Percentiles rank a stretch among this genome's conserved stretches.
Conservation (phyloP, 2,329 filamentous ascomycete genomes). For the Coniochaeta ligniaria region DNA sequence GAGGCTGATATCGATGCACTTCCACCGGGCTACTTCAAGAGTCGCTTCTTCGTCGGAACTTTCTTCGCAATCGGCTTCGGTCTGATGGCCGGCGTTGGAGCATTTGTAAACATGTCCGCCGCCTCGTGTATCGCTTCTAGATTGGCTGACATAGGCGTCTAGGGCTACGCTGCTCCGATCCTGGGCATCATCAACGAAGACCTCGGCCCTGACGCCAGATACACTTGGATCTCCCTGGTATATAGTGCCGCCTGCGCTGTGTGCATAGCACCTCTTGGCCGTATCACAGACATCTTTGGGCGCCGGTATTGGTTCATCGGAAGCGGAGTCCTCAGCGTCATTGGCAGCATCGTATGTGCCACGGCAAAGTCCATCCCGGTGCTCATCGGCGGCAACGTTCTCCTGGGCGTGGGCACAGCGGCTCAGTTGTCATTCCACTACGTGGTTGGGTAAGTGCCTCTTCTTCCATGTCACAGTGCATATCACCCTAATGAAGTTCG, state of each 20-base stretch:
- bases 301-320: conserved; percentile 10
- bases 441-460: conserved; percentile 7
- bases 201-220: not conserved
- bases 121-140: not conserved
- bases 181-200: not conserved
- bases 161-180: conserved; percentile 1
- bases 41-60: conserved; percentile 18
- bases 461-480: not conserved
- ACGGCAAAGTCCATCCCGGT: conserved; percentile 5
- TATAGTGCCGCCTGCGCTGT: conserved; percentile 19
- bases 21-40: conserved; percentile 17
- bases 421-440: conserved; percentile 12
- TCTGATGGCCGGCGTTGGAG: not conserved
- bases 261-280: conserved; percentile 6
- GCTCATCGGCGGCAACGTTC: conserved; percentile 10
- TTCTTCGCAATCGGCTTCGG: conserved; percentile 17
- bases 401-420: conserved; percentile 8
- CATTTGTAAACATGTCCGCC: not conserved
- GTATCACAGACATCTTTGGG: conserved; percentile 8
- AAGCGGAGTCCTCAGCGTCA: conserved; percentile 6
- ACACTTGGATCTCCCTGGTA: conserved; percentile 20
- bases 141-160: not conserved
- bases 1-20: conserved; percentile 12
- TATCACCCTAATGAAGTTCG: not conserved
- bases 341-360: conserved; percentile 8